phyloP scores from a whole-genome alignment of 768 basidiomycete genomes.

The Nidularia sp. region DNA sequence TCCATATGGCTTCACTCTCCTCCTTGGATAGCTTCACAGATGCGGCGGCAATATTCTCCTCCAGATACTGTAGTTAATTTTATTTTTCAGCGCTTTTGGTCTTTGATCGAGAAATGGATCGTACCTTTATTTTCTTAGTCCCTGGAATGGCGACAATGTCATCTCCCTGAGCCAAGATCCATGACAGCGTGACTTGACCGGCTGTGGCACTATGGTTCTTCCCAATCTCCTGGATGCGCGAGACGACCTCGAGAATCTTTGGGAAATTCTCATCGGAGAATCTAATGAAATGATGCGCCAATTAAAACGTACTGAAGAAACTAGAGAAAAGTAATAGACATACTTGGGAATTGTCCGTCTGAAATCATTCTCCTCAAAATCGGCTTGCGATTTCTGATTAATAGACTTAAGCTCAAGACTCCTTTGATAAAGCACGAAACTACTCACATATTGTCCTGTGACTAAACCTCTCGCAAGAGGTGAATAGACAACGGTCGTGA shows the following conservation, averaged over 20 bases:
- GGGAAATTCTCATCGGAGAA: slow-evolving; percentile 39
- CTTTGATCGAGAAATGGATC: neutral
- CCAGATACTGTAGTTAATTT: neutral
- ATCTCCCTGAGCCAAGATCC: slow-evolving; percentile 39
- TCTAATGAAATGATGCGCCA: slow-evolving; percentile 5
- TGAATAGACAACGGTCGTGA: slow-evolving; percentile 42
- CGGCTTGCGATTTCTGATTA: slow-evolving; percentile 29
- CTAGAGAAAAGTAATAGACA: neutral
- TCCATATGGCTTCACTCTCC: too few relatives aligned
- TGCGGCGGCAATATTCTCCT: too few relatives aligned
- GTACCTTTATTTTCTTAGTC: slow-evolving; percentile 30
- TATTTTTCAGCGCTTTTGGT: neutral
- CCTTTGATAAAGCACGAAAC: neutral
- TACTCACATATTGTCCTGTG: slow-evolving; percentile 37
- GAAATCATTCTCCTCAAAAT: slow-evolving; percentile 35
- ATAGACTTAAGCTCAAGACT: neutral
- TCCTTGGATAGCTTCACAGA: too few relatives aligned
- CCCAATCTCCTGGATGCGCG: slow-evolving; percentile 27
- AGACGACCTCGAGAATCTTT: slow-evolving; percentile 31
- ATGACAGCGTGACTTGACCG: slow-evolving; percentile 42
- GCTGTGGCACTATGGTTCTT: slow-evolving; percentile 29
- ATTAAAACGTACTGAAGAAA: neutral
- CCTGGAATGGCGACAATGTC: slow-evolving; percentile 43
- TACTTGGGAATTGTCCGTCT: slow-evolving; percentile 29
- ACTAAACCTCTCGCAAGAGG: slow-evolving; percentile 47